phyloP scores from a whole-genome alignment of 2,329 filamentous ascomycete species.

The Hypoxylon sp. region DNA sequence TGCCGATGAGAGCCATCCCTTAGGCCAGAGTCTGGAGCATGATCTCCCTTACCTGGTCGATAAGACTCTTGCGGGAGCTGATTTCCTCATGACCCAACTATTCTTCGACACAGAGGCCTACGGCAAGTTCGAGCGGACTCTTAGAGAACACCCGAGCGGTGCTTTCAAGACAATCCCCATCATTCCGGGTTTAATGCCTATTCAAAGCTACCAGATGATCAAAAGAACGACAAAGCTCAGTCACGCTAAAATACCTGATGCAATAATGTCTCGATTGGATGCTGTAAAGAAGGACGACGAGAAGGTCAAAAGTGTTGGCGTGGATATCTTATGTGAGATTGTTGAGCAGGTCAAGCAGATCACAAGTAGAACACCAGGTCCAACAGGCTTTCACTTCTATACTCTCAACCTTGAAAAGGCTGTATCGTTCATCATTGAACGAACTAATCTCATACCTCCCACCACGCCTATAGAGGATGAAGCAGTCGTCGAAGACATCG shows the following conservation, averaged over 20 bases:
- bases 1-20: conserved; percentile 88
- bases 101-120: conserved; percentile 94
- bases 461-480: conserved; percentile 65
- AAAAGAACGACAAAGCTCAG: conserved; percentile 94
- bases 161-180: conserved; percentile 90
- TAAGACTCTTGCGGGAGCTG: conserved; percentile 90
- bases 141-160: conserved; percentile 86
- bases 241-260: conserved; percentile 83
- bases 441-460: conserved; percentile 83
- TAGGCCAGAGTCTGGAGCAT: conserved; percentile 77
- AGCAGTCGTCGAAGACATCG: conserved; percentile 65
- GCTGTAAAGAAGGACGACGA: conserved; percentile 84
- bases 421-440: conserved; percentile 91
- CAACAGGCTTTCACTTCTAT: conserved; percentile 95
- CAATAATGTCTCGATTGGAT: conserved; percentile 79
- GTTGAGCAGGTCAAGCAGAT: conserved; percentile 81
- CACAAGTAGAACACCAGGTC: conserved; percentile 70
- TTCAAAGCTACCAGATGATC: conserved; percentile 97
- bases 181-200: conserved; percentile 95
- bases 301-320: conserved; percentile 82
- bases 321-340: conserved; percentile 87
- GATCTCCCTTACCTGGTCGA: conserved; percentile 92
- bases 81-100: conserved; percentile 98
- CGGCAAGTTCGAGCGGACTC: conserved; percentile 79
- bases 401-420: conserved; percentile 97